A percentile compares a stretch with the other conserved stretches of the same genome.
These are phyloP conservation scores for Boletus barrowsii DNA, from an alignment of 768 basidiomycete genomes.

Conservation along the genomic window DNA sequence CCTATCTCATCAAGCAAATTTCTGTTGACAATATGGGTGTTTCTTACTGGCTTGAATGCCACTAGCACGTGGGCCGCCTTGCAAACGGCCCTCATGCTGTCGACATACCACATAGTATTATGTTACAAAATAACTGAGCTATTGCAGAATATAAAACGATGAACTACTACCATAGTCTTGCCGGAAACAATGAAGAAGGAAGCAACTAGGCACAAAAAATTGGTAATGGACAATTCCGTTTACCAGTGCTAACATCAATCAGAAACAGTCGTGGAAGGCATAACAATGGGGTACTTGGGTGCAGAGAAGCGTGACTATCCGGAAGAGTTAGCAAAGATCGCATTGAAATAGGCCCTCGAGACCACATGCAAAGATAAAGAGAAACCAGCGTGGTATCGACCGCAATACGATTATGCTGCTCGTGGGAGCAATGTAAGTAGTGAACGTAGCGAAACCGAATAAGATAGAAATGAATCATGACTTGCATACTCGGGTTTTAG, in stretches of 20 bases:
- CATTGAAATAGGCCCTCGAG: conserved; percentile 22
- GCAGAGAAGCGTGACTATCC: conserved; percentile 8
- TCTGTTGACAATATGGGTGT: too few species aligned
- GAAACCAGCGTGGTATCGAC: conserved; percentile 8
- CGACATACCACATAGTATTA: background rate
- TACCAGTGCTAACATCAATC: conserved; percentile 23
- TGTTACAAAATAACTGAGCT: conserved; percentile 15
- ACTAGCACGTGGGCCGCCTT: too few species aligned
- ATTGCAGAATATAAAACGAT: conserved; percentile 15
- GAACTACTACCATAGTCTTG: conserved; percentile 6
- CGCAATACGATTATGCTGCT: conserved; percentile 14
- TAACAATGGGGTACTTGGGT: conserved; percentile 6
- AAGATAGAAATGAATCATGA: conserved; percentile 10
- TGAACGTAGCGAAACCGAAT: conserved; percentile 1
- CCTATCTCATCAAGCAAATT: too few species aligned
- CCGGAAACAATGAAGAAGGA: conserved; percentile 1
- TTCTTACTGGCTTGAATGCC: too few species aligned
- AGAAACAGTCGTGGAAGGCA: conserved; percentile 24
- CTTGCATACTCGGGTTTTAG: conserved; percentile 17
- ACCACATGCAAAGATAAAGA: conserved; percentile 14
- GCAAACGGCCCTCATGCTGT: too few species aligned
- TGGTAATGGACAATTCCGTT: conserved; percentile 1
- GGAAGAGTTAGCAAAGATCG: conserved; percentile 8
- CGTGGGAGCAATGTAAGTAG: conserved; percentile 9
- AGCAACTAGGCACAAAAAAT: conserved; percentile 11